Base-by-base conservation (phyloP, 83 land plant genomes). In the Thuja plicata region DNA sequence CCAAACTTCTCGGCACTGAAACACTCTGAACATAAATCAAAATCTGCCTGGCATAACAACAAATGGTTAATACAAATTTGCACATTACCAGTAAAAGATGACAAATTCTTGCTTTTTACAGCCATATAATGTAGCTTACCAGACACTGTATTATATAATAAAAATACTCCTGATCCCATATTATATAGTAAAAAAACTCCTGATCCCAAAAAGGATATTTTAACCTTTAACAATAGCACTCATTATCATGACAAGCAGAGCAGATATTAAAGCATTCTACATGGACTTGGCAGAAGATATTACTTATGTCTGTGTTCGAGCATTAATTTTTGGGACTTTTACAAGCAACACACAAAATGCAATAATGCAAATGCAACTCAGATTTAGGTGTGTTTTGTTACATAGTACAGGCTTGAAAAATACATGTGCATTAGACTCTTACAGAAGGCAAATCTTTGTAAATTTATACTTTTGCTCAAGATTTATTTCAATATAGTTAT, bases 21-120 rank as follows among this genome's bases (percentile, higher is more conserved):
- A 91, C 99, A 98, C 21, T 97, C 99, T 17, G 93, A 86, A 88
- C 99, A 98, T 73, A 98, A 82, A 92, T 97, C 99, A 92, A 96
- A 97, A 94, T 98, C 99, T 90, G 99, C 99, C 99, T 98, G 99
- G 88, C 82, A 91, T 70, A 89, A 41, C 86, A 83, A 83, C 27
- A 83, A 11, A 83, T 48, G 85, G 85, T 48, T 30, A 83, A 46
- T 48, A 83, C 15, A 6, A 83, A 48, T 48, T 83, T 83, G 85
- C 43, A 83, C n/a, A 45, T 48, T 3, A 48, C 1, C 46, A 17
- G 34, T 45, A 27, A 8, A 43, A 82, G 16, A n/a, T n/a, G 52
- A 82, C 48, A 43, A 43, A 9, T 45, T 15, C 27, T 45, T 11
- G 3, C 27, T 8, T 45, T 48, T 7, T 24, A 3, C 85, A 82